Base-by-base conservation (phyloP, 805 yeast species). In the Saturnispora dispora region DNA sequence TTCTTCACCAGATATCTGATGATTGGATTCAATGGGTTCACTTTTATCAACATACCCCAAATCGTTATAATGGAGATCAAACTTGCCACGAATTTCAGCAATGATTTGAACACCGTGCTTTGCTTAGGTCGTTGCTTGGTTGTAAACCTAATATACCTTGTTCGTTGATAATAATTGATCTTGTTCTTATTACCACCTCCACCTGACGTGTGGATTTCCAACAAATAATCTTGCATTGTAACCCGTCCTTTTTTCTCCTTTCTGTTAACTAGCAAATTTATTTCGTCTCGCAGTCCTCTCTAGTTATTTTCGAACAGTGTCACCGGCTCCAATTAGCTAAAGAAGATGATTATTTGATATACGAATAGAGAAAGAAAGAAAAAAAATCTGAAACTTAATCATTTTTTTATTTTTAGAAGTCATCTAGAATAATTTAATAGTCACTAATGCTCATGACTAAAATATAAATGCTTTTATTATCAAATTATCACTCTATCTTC, bases 51-150 rank as follows among this genome's bases (percentile, higher is more conserved):
- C 50, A 40, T 41, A 15, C 46, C 46, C 50, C 50, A 47, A 11
- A 47, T 17, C 13, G 42, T 23, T 18, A 17, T 40, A 7, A 47
- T 25, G 5, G 41, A 41, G 18, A 30, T 17, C 15, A 47, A 13
- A 17, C 23, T 22, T n/a, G 18, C 3, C 13, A 20, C 30, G 7
- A 47, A 25, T 32, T 47, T 30, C 15, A 41, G 15, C 27, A 47
- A 10, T 41, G 50, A 32, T 27, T 33, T 8, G 17, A 41, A 10
- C 11, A 42, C 22, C 8, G 32, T 41, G 17, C 33, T 13, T 7
- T 47, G 25, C n/a, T 22, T 30, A 23, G 50, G 50, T 37, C 46
- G 45, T 27, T 48, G 47, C 28, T 48, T 48, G 5, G 45, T 46
- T 7, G 28, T 17, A 32, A 48, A 48, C 22, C 45, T 48, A n/a